Base-by-base conservation (phyloP, 2,329 filamentous ascomycete species). In the Decorospora gaudefroyi region DNA sequence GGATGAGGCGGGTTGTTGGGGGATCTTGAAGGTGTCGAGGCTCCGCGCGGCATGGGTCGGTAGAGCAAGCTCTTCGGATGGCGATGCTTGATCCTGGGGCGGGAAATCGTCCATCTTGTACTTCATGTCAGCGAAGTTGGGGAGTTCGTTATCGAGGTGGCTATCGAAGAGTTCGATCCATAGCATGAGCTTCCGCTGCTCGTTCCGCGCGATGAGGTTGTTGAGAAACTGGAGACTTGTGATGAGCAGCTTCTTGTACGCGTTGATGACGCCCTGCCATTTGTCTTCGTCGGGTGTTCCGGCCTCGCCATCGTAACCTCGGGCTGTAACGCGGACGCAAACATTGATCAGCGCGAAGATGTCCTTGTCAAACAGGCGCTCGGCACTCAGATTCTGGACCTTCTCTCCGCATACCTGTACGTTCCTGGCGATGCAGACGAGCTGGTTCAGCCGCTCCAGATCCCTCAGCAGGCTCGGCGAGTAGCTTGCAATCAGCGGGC, bases 161-260 rank as follows among this genome's bases (percentile, higher is more conserved):
- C 79, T 80, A 37, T 84, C 83, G 55, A 86, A 86, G 2, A 86
- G 72, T 62, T 83, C 79, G 25, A 85, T 68, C 82, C 82, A 86
- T 2, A 86, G 74, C 56, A 84, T 80, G 55, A 85, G 74, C 59
- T 86, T 85, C 26, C 81, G 73, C 46, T 82, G 76, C 66, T 86
- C 82, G 54, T 86, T 86, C 49, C 82, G 78, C 60, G 82, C 82
- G 32, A 84, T 81, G 34, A 85, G 77, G 52, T 85, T 85, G 68
- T 85, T 83, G 42, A 85, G 68, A 53, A 84, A 84, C 60, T 85
- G 83, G n/a, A 86, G 72, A 49, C 80, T 81, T 2, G 81, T 84
- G 42, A 85, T 84, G 57, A 85, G 72, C 12, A 85, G 71, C 56
- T 82, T 81, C 69, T 86, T 85, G 69, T 83, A 85, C 3, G 81